Evolutionary conservation across 495 filamentous ascomycete species (phyloP), one percentile per base, ranked within the genome.

Genomic region (Penicillium waksmanii): DNA sequence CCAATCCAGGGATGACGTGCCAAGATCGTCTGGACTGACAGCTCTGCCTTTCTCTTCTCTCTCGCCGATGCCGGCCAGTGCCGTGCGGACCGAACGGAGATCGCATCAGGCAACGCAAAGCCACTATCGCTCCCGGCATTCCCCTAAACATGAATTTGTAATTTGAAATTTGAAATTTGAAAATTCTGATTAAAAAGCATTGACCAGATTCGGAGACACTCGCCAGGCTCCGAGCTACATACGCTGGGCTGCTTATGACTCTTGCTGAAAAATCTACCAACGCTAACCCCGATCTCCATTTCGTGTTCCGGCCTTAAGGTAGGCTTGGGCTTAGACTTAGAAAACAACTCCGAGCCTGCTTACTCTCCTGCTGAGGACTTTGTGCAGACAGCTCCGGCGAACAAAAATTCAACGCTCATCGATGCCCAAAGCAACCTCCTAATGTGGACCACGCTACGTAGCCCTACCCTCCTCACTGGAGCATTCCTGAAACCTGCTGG

Each of bases 31-130:
- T 35, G 44, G 38, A 43, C 50, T 53, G 55, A 57, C 55, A 56
- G 57, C 57, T 38, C 36, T 38, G 34, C 34, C 10, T 36, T 3
- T 36, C 8, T 13, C 38, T 42, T 42, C 6, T 17, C 6, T 1
- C 4, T 51, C 52, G 18, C 63, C 60, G 59, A 63, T 65, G 63
- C 63, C 63, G 60, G 59, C 56, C 33, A 44, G 34, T 57, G 58
- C 61, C 58, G 66, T 63, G 48, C 63, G 66, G 66, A 56, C 66
- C 67, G 65, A 61, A 60, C 53, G 64, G 65, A 53, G 56, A 64
- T 57, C 57, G 36, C 52, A 64, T 66, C 62, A 70, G 65, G 65
- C 62, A 63, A 67, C 46, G 47, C 11, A 49, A 18, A 57, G 11
- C 12, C 35, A 27, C 50, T 33, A 40, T 23, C 23, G 2, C 23